Evolutionary conservation across 768 basidiomycete species (phyloP).

Genomic region (Boletus coccyginus): DNA sequence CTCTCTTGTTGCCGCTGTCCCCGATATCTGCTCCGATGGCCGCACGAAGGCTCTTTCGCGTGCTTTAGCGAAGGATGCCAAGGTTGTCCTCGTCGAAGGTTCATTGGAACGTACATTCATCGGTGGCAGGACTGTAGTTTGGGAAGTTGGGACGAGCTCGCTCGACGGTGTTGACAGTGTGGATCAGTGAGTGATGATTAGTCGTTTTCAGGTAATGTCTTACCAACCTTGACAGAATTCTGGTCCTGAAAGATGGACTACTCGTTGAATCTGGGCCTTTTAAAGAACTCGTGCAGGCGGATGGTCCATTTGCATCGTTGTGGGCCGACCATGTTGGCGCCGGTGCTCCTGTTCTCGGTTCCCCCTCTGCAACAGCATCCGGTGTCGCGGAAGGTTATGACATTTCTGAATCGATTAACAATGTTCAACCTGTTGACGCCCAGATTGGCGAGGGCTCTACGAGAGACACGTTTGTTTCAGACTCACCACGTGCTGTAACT

Average conservation of each 20-base stretch:
- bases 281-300: constrained; percentile 66
- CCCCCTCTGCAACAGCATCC: constrained; percentile 25
- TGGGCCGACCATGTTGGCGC: constrained; percentile 84
- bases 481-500: constrained; percentile 16
- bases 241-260: constrained; percentile 88
- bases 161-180: constrained; percentile 52
- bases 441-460: constrained; percentile 22
- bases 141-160: constrained; percentile 22
- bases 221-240: constrained; percentile 51
- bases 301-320: constrained; percentile 79
- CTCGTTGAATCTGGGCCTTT: constrained; percentile 83
- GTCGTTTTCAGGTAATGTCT: not conserved
- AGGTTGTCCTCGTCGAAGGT: constrained; percentile 27
- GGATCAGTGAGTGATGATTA: constrained; percentile 47
- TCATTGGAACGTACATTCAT: constrained; percentile 18
- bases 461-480: not conserved
- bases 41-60: constrained; percentile 25
- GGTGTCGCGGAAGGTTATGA: constrained; percentile 29
- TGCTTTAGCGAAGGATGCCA: constrained; percentile 23
- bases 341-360: constrained; percentile 39
- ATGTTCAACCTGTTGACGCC: constrained; percentile 13
- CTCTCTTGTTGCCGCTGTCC: constrained; percentile 84
- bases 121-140: constrained; percentile 24
- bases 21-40: constrained; percentile 57
- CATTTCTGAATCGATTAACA: constrained; percentile 5